phyloP scores from a whole-genome alignment of 371 early-diverging fungal genomes.

The Fennellomyces sp. region DNA sequence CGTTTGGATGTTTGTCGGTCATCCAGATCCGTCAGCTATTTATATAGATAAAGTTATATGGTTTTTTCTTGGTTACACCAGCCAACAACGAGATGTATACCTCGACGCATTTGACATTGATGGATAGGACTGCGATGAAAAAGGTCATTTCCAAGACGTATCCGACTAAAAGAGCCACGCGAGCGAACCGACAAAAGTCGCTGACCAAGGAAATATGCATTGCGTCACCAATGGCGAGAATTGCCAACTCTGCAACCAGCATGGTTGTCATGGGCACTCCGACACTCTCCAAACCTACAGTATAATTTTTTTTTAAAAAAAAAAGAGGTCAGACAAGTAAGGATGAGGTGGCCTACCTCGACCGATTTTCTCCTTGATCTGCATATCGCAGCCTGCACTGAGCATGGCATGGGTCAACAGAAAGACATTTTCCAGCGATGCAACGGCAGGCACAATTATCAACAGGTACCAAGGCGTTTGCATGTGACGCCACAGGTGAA shows the following conservation, averaged over 20 bases:
- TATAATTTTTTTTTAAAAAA: too few relatives aligned
- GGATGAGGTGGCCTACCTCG: conserved; percentile 43
- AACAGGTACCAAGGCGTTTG: conserved; percentile 54
- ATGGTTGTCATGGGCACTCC: conserved; percentile 66
- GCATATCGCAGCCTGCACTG: conserved; percentile 65
- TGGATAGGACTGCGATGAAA: conserved; percentile 69
- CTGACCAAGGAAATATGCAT: conserved; percentile 62
- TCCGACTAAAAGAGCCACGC: conserved; percentile 67
- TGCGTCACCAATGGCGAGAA: conserved; percentile 57
- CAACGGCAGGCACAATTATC: conserved; percentile 66
- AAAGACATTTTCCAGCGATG: conserved; percentile 76
- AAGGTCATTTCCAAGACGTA: conserved; percentile 76
- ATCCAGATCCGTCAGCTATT: conserved; percentile 30
- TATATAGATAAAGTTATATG: not conserved
- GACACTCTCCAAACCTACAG: conserved; percentile 58
- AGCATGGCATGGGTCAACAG: conserved; percentile 72
- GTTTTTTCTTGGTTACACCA: not conserved
- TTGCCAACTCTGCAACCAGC: conserved; percentile 52
- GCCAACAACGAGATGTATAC: too few relatives aligned
- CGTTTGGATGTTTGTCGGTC: conserved; percentile 31
- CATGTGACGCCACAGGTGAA: conserved; percentile 12
- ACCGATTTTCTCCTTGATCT: conserved; percentile 72
- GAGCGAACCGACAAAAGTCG: conserved; percentile 73
- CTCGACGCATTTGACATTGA: conserved; percentile 78
- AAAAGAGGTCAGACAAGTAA: too few relatives aligned